Conservation (phyloP, 257 asterid species). For the Ophiorrhiza pumila region DNA sequence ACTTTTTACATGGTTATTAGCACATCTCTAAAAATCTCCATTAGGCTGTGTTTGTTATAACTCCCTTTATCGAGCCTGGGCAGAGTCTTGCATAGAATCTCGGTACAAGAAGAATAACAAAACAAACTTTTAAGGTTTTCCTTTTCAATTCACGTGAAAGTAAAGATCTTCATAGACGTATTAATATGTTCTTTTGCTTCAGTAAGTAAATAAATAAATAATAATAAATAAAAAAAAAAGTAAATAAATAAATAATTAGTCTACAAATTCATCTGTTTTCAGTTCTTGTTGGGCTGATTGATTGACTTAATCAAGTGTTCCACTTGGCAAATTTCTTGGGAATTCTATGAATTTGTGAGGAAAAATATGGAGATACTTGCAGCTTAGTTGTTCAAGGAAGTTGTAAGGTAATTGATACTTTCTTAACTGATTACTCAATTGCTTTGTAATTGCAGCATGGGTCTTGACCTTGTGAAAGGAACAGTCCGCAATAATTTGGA, state of each 20-base stretch:
- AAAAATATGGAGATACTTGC: background rate
- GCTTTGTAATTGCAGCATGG: conserved; percentile 62
- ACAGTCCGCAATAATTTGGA: conserved; percentile 75
- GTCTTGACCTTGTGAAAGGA: conserved; percentile 86
- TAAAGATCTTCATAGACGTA: background rate
- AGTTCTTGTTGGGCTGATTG: background rate
- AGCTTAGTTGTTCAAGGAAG: background rate
- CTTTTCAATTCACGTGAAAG: background rate
- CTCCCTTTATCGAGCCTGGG: background rate
- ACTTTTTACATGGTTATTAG: background rate
- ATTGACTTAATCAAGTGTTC: background rate
- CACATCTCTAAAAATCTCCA: background rate
- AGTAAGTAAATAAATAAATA: background rate
- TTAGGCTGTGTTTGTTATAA: background rate
- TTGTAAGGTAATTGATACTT: background rate
- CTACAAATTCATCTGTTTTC: background rate
- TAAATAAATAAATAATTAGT: background rate
- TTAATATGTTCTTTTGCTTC: background rate
- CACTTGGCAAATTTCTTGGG: background rate
- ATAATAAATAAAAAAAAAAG: too few relatives aligned
- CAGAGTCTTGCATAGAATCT: background rate
- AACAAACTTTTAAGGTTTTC: background rate
- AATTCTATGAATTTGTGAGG: background rate
- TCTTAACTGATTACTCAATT: background rate
- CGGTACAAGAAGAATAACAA: background rate